A percentile compares a stretch with the other conserved stretches of the same genome.
These are phyloP conservation scores for Chenopodium quinoa DNA, from an alignment of 148 eudicot species.

Conservation along the genomic window DNA sequence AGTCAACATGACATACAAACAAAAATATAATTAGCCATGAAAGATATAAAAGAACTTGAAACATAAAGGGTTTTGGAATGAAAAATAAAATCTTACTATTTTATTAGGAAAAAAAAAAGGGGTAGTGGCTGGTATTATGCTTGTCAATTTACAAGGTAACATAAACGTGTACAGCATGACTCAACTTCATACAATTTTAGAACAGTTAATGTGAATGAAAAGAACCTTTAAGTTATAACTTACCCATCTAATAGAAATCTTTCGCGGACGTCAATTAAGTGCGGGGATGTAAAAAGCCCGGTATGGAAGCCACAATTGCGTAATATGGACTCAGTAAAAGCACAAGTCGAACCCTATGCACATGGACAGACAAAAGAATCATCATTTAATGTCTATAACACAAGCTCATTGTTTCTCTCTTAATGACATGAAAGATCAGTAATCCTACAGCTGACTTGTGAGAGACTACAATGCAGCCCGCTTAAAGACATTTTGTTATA, in stretches of 20 bases:
- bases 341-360: slow-evolving; percentile 92
- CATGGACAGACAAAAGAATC: slow-evolving; percentile 8
- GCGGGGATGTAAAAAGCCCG: slow-evolving; percentile 97
- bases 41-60: background rate
- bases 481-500: background rate
- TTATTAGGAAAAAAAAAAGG: too few species aligned
- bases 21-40: background rate
- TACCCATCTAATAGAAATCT: slow-evolving; percentile 94
- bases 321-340: slow-evolving; percentile 77
- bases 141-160: background rate
- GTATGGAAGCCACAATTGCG: slow-evolving; percentile 90
- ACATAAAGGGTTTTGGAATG: background rate
- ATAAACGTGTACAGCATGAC: background rate
- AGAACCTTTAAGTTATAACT: slow-evolving; percentile 18
- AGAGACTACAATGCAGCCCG: background rate
- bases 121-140: too few species aligned
- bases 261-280: slow-evolving; percentile 95
- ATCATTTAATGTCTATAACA: background rate
- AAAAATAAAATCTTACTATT: too few species aligned
- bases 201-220: background rate
- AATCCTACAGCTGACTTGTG: background rate
- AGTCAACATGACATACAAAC: background rate
- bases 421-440: background rate
- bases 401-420: background rate
- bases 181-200: background rate